phyloP scores from a whole-genome alignment of 2,329 filamentous ascomycete genomes.

The Arachnomyces sp. region DNA sequence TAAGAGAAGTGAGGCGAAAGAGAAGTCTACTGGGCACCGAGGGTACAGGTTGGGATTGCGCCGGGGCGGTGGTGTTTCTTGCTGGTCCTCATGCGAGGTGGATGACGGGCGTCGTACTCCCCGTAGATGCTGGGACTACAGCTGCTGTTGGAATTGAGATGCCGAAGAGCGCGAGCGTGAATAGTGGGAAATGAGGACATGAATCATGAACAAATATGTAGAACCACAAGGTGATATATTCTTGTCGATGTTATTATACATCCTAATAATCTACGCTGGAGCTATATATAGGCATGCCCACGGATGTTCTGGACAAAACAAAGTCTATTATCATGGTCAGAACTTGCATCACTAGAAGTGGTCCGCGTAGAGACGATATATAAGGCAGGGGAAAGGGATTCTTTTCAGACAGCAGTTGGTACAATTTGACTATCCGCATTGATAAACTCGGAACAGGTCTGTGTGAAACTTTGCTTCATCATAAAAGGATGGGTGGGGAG shows the following conservation, averaged over 20 bases:
- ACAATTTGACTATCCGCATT: slow-evolving; percentile 40
- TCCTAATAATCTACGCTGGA: too few relatives aligned
- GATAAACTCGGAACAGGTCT: slow-evolving; percentile 60
- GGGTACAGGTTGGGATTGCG: slow-evolving; percentile 48
- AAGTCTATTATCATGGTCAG: too few relatives aligned
- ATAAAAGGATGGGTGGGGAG: slow-evolving; percentile 26
- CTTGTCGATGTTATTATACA: too few relatives aligned
- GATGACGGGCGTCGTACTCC: slow-evolving; percentile 43
- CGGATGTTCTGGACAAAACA: too few relatives aligned
- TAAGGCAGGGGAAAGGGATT: slow-evolving; percentile 13
- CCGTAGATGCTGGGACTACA: slow-evolving; percentile 42
- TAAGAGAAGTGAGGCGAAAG: slow-evolving; percentile 41
- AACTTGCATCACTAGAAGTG: neutral
- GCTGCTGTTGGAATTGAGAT: slow-evolving; percentile 36
- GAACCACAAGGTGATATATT: too few relatives aligned
- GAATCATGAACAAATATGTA: too few relatives aligned
- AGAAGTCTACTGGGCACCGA: slow-evolving; percentile 46
- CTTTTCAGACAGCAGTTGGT: slow-evolving; percentile 43
- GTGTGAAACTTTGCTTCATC: slow-evolving; percentile 51
- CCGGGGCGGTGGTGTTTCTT: slow-evolving; percentile 44
- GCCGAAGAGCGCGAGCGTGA: slow-evolving; percentile 30
- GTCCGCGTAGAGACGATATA: slow-evolving; percentile 13
- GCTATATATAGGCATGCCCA: too few relatives aligned
- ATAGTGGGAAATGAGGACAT: too few relatives aligned
- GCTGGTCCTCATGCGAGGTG: slow-evolving; percentile 45